These are phyloP conservation scores for Botrytis porri DNA, from an alignment of 2,329 filamentous ascomycete genomes.

Conservation along the genomic window DNA sequence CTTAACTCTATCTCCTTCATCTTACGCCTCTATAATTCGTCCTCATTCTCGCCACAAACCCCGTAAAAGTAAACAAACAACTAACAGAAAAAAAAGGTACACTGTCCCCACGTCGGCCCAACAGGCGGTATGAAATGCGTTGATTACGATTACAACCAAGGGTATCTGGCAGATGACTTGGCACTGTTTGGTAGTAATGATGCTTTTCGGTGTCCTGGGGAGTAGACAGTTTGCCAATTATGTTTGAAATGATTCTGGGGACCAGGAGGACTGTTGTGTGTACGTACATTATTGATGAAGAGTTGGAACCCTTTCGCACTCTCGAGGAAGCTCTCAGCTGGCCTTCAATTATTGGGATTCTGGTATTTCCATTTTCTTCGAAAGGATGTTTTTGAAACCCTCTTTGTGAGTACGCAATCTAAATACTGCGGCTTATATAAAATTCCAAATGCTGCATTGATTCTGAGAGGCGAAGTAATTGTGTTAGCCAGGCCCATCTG, in stretches of 20 bases:
- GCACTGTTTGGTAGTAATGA: neutral
- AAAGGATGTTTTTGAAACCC: too few species aligned
- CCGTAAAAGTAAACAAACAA: neutral
- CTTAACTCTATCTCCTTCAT: neutral
- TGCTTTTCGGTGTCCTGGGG: neutral
- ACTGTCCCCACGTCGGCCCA: neutral
- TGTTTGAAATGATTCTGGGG: neutral
- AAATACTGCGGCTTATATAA: too few species aligned
- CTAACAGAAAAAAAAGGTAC: neutral
- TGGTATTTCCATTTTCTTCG: too few species aligned
- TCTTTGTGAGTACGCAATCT: too few species aligned
- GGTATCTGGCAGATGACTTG: neutral
- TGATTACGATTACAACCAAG: neutral
- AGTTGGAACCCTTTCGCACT: too few species aligned
- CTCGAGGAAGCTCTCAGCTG: too few species aligned
- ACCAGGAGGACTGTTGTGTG: neutral
- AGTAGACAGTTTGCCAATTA: neutral
- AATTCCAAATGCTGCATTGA: too few species aligned
- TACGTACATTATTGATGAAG: too few species aligned
- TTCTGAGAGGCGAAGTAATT: too few species aligned
- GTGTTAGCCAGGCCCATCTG: too few species aligned
- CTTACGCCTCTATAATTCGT: neutral
- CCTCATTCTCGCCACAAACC: neutral
- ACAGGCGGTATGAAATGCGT: neutral
- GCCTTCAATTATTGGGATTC: too few species aligned